These are phyloP conservation scores for Calonectria pseudoreteaudii DNA, from an alignment of 2,329 filamentous ascomycete species.

Conservation along the genomic window DNA sequence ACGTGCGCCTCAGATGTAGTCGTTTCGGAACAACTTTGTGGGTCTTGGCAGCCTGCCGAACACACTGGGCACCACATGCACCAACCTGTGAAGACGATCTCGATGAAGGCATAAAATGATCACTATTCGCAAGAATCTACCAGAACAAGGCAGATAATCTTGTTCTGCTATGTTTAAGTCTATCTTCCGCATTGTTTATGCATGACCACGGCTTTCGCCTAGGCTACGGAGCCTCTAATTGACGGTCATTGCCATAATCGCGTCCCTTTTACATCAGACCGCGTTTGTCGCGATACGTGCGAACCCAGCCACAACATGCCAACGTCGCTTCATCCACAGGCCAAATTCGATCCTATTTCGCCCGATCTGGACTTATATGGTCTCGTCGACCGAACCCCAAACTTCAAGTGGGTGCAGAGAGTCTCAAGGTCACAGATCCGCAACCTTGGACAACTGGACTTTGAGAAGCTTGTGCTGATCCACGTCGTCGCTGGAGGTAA, in stretches of 20 bases:
- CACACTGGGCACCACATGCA: not conserved
- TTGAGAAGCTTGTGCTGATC: constrained; percentile 86
- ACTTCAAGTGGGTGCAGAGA: constrained; percentile 88
- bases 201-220: not conserved
- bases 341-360: constrained; percentile 91
- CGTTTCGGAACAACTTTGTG: not conserved
- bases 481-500: constrained; percentile 89
- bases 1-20: not conserved
- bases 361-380: constrained; percentile 83
- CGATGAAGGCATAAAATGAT: not conserved
- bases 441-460: constrained; percentile 79
- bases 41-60: not conserved
- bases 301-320: constrained; percentile 70
- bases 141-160: not conserved
- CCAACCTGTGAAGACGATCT: not conserved
- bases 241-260: not conserved
- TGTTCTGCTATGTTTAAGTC: not conserved
- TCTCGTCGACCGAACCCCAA: constrained; percentile 82
- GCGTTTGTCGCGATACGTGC: not conserved
- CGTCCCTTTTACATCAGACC: not conserved
- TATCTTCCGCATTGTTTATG: not conserved
- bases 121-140: not conserved
- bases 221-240: not conserved
- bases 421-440: constrained; percentile 84
- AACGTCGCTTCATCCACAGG: constrained; percentile 78